Evolutionary conservation across 2,329 filamentous ascomycete species (phyloP), one percentile per base, ranked within the genome.

Genomic region (Epichloe bromicola): DNA sequence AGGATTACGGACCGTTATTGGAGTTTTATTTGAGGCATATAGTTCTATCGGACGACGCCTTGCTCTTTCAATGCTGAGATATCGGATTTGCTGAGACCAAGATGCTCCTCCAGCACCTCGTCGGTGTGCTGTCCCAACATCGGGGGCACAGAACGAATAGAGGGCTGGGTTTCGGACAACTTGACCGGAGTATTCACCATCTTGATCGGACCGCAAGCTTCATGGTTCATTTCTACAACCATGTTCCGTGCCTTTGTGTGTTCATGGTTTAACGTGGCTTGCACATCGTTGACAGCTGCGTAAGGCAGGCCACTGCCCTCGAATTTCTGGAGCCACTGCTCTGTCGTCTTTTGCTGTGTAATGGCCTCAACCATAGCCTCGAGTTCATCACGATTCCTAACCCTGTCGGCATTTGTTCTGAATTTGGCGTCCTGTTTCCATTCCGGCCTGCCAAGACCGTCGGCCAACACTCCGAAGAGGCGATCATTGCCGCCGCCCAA

Each of bases 111-210:
- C 52, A 95, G 66, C 5, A 95, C 75, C 65, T 93, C 86, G 57
- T 88, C 74, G 0, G 89, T 95, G 66, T 95, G 88, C 68, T 95
- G 81, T 0, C 90, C 93, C 36, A 98, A 70, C 7, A 84, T 86
- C 1, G 93, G 93, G 17, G 93, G 93, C 26, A 86, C 79, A 3
- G 74, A 84, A 36, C 91, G 76, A 39, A 95, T 81, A 3, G 80
- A 78, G 0, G 90, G 88, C 58, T 78, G 82, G 26, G 85, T 86
- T 58, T 90, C 82, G 5, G 89, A 95, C 66, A 89, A 95, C 66
- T 98, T 98, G 53, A 98, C 83, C 0, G 93, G 93, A 1, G 89
- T 94, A 61, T 95, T 96, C 50, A 98, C 85, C 62, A 98, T 72
- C 68, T 89, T 90, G 56, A 98, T 84, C 0, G 83, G 78, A 0